Base-by-base conservation (phyloP, 768 basidiomycete species). In the Tulasnella sp. region DNA sequence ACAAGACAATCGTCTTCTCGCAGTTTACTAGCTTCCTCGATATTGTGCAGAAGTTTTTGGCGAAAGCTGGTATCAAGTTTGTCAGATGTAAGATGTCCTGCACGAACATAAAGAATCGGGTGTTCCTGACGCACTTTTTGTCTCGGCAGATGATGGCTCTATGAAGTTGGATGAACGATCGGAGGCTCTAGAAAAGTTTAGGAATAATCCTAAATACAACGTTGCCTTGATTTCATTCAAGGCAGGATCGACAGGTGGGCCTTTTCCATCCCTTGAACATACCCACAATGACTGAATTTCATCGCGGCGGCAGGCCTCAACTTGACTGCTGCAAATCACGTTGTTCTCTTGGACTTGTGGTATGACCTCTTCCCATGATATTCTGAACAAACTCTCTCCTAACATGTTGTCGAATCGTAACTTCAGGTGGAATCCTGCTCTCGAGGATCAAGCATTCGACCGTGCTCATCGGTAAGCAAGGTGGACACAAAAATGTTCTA, bases 1-100 rank as follows among this genome's bases (percentile, higher is more conserved):
- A 97, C 81, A 99, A 98, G 87, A 97, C 96, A 0, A 99, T 99
- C 78, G 90, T 99, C 29, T 99, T 98, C 81, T 96, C 94, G 0
- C 96, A 97, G 81, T 94, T 94, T 78, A 98, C 97, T 0, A 86
- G 87, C 72, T 90, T 87, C 92, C 84, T 99, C 78, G 90, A 96
- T 82, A 81, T 98, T 75, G 86, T 97, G 67, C 89, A 96, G 83
- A 92, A 91, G 0, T 97, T 97, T 84, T 85, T 99, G 83, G 85
- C 84, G 37, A 86, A 88, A 2, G 85, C 86, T 15, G 89, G 89
- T 0, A 85, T 96, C 79, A 86, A 87, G 78, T 96, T 88, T 81
- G 92, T 92, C 37, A 88, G 96, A 81, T 99, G 97, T 97, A 81
- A 85, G 95, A 89, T 15, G 25, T 45, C 6, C 15, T 38, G 3